Conservation (phyloP, 176 grass and related monocot genomes). For the Dendrocalamus sinicus region DNA sequence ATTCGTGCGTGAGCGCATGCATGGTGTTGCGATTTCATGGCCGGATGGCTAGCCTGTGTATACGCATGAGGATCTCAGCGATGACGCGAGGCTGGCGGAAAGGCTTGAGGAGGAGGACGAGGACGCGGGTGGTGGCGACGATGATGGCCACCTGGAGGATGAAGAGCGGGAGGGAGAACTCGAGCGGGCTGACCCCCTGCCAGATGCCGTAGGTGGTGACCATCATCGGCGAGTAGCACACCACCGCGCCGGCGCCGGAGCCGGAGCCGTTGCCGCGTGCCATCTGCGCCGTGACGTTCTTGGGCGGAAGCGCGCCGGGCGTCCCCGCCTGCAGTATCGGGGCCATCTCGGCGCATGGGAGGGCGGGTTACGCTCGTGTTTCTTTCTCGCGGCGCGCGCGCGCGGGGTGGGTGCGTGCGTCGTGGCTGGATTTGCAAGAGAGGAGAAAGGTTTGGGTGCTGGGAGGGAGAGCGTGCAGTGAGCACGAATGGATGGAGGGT, state of each 20-base stretch:
- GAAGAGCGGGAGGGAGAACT: conserved; percentile 71
- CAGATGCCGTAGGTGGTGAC: conserved; percentile 61
- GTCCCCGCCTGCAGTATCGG: not conserved
- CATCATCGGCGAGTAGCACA: conserved; percentile 76
- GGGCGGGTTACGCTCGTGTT: not conserved
- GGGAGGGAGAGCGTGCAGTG: not conserved
- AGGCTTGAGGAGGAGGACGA: conserved; percentile 71
- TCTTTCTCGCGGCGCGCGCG: not conserved
- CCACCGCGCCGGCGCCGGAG: conserved; percentile 38
- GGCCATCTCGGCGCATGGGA: conserved; percentile 40
- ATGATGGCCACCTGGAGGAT: conserved; percentile 75
- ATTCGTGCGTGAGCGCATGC: no score
- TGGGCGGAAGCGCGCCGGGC: conserved; percentile 23
- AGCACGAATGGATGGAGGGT: not conserved
- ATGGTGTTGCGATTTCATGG: not conserved
- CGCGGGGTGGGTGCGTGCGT: not conserved
- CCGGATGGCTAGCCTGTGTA: conserved; percentile 5
- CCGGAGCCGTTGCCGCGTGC: not conserved
- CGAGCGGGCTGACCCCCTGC: conserved; percentile 58
- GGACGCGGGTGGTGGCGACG: conserved; percentile 69
- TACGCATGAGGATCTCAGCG: conserved; percentile 75
- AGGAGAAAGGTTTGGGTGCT: not conserved
- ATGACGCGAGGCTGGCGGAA: conserved; percentile 83
- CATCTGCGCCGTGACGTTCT: conserved; percentile 21
- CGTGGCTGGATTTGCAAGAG: not conserved